Conservation (phyloP, 2,329 filamentous ascomycete genomes). For the Didymella keratinophila region DNA sequence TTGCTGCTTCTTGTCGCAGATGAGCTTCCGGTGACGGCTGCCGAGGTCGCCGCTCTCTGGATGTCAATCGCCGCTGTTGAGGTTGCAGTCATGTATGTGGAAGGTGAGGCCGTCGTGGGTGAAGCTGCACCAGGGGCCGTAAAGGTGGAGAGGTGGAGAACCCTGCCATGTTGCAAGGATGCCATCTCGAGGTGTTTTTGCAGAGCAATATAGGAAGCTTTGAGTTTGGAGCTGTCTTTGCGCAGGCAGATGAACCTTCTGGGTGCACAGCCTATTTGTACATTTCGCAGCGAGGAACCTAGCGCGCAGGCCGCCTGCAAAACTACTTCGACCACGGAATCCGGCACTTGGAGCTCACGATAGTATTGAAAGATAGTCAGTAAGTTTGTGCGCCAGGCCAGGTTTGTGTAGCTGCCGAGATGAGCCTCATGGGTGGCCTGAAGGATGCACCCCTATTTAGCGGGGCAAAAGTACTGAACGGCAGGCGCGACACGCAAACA, state of each 20-base stretch:
- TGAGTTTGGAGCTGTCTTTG: not conserved
- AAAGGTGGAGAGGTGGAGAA: not conserved
- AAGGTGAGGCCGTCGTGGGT: not conserved
- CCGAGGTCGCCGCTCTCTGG: not conserved
- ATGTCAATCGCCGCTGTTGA: not conserved
- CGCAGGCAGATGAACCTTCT: not conserved
- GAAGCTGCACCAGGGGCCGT: not conserved
- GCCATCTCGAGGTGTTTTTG: not conserved
- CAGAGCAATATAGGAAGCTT: not conserved
- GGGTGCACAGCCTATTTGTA: not conserved
- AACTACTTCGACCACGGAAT: not conserved
- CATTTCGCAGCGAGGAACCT: not conserved
- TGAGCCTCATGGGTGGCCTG: slow-evolving; percentile 7
- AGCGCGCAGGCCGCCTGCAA: not conserved
- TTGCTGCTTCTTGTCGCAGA: not conserved
- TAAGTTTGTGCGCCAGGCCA: not conserved
- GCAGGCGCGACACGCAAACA: not conserved
- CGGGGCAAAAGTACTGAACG: not conserved
- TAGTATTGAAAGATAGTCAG: not conserved
- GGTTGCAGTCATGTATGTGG: not conserved
- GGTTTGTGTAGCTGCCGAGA: slow-evolving; percentile 3
- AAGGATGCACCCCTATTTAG: not conserved
- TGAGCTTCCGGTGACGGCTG: not conserved
- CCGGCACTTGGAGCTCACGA: not conserved
- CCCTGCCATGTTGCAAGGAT: slow-evolving; percentile 1